A percentile compares a stretch with the other conserved stretches of the same genome.
phyloP scores from a whole-genome alignment of 2,329 filamentous ascomycete genomes.

The Cladobotryum protrusum region DNA sequence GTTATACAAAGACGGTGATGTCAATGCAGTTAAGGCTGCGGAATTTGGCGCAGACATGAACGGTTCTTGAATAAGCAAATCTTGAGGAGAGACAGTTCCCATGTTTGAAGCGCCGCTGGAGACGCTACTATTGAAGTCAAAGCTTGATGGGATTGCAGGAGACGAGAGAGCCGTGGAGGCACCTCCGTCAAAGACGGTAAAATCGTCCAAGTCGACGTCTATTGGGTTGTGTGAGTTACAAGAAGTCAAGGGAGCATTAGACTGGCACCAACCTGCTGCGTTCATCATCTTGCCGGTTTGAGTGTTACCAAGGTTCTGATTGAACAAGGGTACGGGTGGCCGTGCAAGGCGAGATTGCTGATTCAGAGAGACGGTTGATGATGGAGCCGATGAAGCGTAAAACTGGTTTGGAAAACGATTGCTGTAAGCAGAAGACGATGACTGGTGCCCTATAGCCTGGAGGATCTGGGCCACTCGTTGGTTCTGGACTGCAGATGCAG shows the following conservation, averaged over 20 bases:
- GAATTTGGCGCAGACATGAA: conserved; percentile 76
- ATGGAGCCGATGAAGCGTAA: conserved; percentile 62
- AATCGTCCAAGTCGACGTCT: conserved; percentile 55
- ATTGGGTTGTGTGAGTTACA: conserved; percentile 29
- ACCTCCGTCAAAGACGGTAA: conserved; percentile 50
- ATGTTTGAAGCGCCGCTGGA: conserved; percentile 48
- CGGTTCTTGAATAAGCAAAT: conserved; percentile 64
- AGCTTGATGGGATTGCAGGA: conserved; percentile 43
- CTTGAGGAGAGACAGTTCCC: conserved; percentile 77
- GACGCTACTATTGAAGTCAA: conserved; percentile 44
- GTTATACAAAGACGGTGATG: conserved; percentile 72
- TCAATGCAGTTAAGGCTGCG: conserved; percentile 73
- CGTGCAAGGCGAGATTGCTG: conserved; percentile 47
- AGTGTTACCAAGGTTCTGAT: conserved; percentile 51
- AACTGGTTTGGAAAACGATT: conserved; percentile 56
- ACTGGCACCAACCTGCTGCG: conserved; percentile 32
- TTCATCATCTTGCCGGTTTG: conserved; percentile 41
- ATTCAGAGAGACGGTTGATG: conserved; percentile 53
- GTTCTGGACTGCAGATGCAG: conserved; percentile 42
- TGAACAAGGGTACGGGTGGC: conserved; percentile 68
- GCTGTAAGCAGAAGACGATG: conserved; percentile 48
- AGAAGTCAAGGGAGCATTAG: background rate
- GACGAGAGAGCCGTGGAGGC: conserved; percentile 48
- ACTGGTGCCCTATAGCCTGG: conserved; percentile 50
- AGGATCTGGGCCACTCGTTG: conserved; percentile 55